Evolutionary conservation across 2,329 filamentous ascomycete species (phyloP).

Genomic region (Paradendryphiella salina): DNA sequence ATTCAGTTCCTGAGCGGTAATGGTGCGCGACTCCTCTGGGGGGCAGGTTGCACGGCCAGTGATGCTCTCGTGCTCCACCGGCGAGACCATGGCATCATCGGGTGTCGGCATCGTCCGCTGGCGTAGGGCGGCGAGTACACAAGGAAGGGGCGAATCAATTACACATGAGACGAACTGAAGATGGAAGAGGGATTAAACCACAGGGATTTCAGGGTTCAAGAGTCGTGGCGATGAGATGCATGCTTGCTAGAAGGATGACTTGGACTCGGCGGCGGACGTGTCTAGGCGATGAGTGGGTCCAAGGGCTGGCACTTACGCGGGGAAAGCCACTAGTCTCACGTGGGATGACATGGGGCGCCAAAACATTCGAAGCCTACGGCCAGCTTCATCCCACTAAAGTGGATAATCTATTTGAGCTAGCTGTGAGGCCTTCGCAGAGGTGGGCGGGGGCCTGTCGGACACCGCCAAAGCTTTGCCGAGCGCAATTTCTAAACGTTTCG

Average conservation of each 20-base stretch:
- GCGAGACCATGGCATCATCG: slow-evolving; percentile 49
- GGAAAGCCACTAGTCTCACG: slow-evolving; percentile 31
- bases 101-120: slow-evolving; percentile 55
- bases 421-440: background rate
- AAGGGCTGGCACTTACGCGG: slow-evolving; percentile 32
- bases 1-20: slow-evolving; percentile 39
- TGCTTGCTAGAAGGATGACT: slow-evolving; percentile 17
- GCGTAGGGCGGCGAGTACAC: slow-evolving; percentile 35
- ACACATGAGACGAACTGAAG: slow-evolving; percentile 25
- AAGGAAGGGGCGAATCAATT: slow-evolving; percentile 16
- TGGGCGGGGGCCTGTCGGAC: background rate
- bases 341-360: slow-evolving; percentile 18
- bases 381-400: background rate
- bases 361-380: slow-evolving; percentile 1
- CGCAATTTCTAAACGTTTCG: background rate
- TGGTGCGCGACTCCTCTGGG: slow-evolving; percentile 49
- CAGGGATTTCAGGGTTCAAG: slow-evolving; percentile 9
- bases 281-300: slow-evolving; percentile 28
- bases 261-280: slow-evolving; percentile 22
- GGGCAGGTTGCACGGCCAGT: slow-evolving; percentile 55
- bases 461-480: background rate
- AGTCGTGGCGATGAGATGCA: slow-evolving; percentile 15
- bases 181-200: slow-evolving; percentile 13
- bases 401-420: background rate
- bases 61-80: slow-evolving; percentile 48